Conservation (phyloP, 768 basidiomycete genomes). For the Kwoniella sp. region DNA sequence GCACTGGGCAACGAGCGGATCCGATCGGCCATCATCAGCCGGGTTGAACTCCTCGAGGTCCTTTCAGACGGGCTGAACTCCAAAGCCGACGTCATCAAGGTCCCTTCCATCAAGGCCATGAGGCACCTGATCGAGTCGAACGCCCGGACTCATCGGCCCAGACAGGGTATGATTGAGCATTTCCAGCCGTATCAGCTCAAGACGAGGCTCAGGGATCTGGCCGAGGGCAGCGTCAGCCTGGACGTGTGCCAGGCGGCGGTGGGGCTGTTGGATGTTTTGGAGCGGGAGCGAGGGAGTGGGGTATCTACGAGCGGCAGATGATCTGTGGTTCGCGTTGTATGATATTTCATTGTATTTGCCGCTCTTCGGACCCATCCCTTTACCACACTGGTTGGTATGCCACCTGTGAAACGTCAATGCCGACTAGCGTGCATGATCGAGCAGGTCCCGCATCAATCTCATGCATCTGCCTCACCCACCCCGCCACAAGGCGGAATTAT, state of each 20-base stretch:
- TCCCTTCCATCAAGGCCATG: constrained; percentile 26
- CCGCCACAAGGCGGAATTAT: too few relatives aligned
- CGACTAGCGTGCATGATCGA: too few relatives aligned
- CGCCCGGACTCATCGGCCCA: constrained; percentile 25
- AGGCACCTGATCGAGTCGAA: constrained; percentile 37
- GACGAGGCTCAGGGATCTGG: constrained; percentile 21
- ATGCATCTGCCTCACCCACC: too few relatives aligned
- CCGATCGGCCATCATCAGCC: constrained; percentile 18
- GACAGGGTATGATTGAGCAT: constrained; percentile 33
- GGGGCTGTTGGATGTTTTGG: constrained; percentile 28
- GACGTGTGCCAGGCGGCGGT: constrained; percentile 26
- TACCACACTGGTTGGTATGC: too few relatives aligned
- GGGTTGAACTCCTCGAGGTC: constrained; percentile 28
- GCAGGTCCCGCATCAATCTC: too few relatives aligned
- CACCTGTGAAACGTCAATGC: too few relatives aligned
- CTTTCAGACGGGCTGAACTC: constrained; percentile 35
- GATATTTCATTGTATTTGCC: too few relatives aligned
- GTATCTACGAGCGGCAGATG: too few relatives aligned
- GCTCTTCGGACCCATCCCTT: too few relatives aligned
- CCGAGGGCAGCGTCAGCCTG: constrained; percentile 13
- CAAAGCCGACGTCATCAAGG: constrained; percentile 20
- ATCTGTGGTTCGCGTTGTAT: too few relatives aligned
- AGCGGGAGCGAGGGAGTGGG: constrained; percentile 17
- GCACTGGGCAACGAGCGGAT: constrained; percentile 34
- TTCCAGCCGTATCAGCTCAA: constrained; percentile 39